phyloP scores from a whole-genome alignment of 495 filamentous ascomycete genomes.

The Elaphomyces granulatus region DNA sequence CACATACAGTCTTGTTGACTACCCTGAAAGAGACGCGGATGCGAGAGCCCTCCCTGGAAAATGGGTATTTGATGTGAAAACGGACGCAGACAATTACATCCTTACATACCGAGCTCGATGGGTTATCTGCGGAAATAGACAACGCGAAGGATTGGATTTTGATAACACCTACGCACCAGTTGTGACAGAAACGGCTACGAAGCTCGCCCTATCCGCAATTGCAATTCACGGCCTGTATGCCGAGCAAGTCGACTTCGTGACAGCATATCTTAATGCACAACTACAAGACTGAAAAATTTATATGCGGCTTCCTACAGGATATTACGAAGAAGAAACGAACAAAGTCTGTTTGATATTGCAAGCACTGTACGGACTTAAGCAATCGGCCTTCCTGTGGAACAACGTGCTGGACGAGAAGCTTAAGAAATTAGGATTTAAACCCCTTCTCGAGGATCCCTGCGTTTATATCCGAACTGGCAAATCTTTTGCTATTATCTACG shows the following conservation, averaged over 20 bases:
- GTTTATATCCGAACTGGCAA: background rate
- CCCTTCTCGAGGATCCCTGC: background rate
- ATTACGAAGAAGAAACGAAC: background rate
- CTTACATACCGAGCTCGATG: background rate
- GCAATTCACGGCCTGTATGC: background rate
- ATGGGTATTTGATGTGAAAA: constrained; percentile 2
- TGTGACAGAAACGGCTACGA: background rate
- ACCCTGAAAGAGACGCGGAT: background rate
- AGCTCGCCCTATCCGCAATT: constrained; percentile 1
- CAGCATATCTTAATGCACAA: background rate
- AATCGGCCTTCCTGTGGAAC: background rate
- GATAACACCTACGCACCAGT: constrained; percentile 1
- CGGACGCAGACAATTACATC: background rate
- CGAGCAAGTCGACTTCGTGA: background rate
- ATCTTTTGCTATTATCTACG: background rate
- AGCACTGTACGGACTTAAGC: background rate
- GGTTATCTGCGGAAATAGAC: constrained; percentile 2
- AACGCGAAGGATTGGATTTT: background rate
- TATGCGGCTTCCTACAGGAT: background rate
- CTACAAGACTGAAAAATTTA: background rate
- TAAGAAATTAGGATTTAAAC: background rate
- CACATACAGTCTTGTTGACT: background rate
- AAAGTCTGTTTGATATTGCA: background rate
- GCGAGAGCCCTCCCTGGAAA: background rate
- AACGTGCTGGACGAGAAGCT: background rate